Evolutionary conservation across 106 monocot genomes (phyloP).

Genomic region (Xerophyta viscosa): DNA sequence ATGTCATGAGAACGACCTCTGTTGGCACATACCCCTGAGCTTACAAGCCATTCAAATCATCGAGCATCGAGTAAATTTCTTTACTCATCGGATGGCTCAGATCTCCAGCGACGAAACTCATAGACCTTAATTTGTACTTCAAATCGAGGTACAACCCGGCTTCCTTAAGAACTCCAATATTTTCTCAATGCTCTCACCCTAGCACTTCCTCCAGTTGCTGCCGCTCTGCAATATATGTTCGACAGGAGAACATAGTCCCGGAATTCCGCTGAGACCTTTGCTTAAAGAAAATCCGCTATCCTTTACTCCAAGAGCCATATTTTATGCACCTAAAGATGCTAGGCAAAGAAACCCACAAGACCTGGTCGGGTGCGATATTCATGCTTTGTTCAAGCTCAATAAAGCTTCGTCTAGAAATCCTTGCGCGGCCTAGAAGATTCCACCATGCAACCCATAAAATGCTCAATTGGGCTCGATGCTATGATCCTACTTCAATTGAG

Average conservation of each 20-base stretch:
- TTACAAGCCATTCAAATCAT: slow-evolving; percentile 31
- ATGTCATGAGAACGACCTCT: slow-evolving; percentile 65
- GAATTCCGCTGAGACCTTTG: slow-evolving; percentile 48
- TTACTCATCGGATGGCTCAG: slow-evolving; percentile 40
- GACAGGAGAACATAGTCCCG: slow-evolving; percentile 65
- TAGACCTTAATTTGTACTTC: slow-evolving; percentile 46
- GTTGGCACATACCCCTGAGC: slow-evolving; percentile 61
- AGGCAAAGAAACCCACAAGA: slow-evolving; percentile 65
- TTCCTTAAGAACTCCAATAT: slow-evolving; percentile 49
- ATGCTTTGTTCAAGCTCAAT: slow-evolving; percentile 42
- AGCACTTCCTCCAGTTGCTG: slow-evolving; percentile 52
- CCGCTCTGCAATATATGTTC: slow-evolving; percentile 55
- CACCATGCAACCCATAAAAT: slow-evolving; percentile 74
- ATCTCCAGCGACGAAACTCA: slow-evolving; percentile 69
- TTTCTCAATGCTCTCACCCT: slow-evolving; percentile 49
- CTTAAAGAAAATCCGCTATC: slow-evolving; percentile 40
- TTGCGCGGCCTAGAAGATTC: slow-evolving; percentile 77
- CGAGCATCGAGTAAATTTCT: slow-evolving; percentile 64
- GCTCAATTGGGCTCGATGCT: slow-evolving; percentile 74
- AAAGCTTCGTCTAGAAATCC: slow-evolving; percentile 73
- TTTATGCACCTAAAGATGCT: slow-evolving; percentile 57
- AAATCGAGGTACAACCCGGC: slow-evolving; percentile 66
- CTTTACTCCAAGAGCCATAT: slow-evolving; percentile 39
- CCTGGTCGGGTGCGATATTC: slow-evolving; percentile 41
- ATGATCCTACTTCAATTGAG: slow-evolving; percentile 42